Evolutionary conservation across 1,284 basidiomycete species (phyloP).

Genomic region (Microbotryum lychnidis-dioicae): DNA sequence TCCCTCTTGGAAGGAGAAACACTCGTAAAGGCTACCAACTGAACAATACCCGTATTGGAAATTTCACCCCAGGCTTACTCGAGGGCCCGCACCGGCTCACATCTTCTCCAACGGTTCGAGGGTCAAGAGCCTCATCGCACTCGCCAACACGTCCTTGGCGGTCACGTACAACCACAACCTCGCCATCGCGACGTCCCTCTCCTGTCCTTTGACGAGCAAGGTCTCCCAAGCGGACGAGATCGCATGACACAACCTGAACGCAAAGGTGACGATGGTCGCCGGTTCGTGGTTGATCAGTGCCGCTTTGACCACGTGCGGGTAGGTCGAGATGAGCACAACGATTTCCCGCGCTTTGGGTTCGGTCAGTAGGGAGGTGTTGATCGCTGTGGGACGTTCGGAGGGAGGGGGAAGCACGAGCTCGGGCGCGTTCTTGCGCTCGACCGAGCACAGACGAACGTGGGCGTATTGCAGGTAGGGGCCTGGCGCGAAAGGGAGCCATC

Average conservation of each 20-base stretch:
- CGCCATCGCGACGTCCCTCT: conserved; percentile 63
- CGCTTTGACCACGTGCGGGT: conserved; percentile 81
- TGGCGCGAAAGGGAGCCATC: not conserved
- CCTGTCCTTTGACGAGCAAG: conserved; percentile 70
- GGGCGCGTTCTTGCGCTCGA: conserved; percentile 81
- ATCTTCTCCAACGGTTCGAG: conserved; percentile 85
- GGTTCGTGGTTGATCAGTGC: conserved; percentile 83
- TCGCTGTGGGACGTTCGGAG: conserved; percentile 51
- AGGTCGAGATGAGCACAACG: conserved; percentile 72
- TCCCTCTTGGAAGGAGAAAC: too few relatives aligned
- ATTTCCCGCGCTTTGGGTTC: conserved; percentile 76
- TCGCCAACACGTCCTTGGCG: conserved; percentile 77
- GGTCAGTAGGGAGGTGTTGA: conserved; percentile 63
- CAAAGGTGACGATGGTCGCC: conserved; percentile 63
- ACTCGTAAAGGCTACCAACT: too few relatives aligned
- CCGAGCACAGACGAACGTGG: conserved; percentile 86
- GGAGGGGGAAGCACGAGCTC: conserved; percentile 68
- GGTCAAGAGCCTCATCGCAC: conserved; percentile 79
- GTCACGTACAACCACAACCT: conserved; percentile 82
- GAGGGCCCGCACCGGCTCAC: conserved; percentile 45
- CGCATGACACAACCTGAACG: conserved; percentile 52
- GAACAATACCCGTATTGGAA: too few relatives aligned
- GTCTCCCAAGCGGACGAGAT: conserved; percentile 85
- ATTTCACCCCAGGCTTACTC: not conserved
- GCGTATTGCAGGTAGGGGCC: conserved; percentile 87